A percentile compares a stretch with the other conserved stretches of the same genome.
These are phyloP conservation scores for Taphrina populina DNA, from an alignment of 1,139 yeast species.

Conservation along the genomic window DNA sequence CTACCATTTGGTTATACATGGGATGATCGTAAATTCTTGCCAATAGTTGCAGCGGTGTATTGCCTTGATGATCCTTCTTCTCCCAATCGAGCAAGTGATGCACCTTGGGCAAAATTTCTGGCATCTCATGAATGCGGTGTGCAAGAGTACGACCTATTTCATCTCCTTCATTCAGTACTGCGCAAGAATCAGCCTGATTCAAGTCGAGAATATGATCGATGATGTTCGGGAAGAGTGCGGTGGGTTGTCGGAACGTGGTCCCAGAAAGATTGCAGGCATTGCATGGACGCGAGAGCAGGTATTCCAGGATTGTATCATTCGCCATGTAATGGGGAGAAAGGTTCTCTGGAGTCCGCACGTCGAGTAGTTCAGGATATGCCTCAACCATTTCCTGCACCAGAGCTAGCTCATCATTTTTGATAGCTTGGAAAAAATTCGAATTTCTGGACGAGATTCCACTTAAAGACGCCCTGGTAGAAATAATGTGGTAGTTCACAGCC, in stretches of 20 bases:
- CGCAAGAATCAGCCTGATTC: slow-evolving; percentile 48
- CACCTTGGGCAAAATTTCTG: slow-evolving; percentile 54
- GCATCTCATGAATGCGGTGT: slow-evolving; percentile 68
- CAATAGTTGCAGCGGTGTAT: slow-evolving; percentile 76
- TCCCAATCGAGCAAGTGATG: slow-evolving; percentile 71
- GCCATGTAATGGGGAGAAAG: slow-evolving; percentile 23
- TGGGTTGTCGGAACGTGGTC: background rate
- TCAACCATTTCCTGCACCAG: slow-evolving; percentile 34
- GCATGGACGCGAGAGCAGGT: slow-evolving; percentile 11
- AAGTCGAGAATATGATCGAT: slow-evolving; percentile 5
- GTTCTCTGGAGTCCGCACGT: slow-evolving; percentile 29
- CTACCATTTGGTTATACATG: slow-evolving; percentile 56
- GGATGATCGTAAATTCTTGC: slow-evolving; percentile 81
- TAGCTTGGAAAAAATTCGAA: slow-evolving; percentile 55
- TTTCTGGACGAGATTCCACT: slow-evolving; percentile 53
- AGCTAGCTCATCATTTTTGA: slow-evolving; percentile 43
- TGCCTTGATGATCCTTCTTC: slow-evolving; percentile 61
- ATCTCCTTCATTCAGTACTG: slow-evolving; percentile 57
- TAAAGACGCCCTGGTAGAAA: slow-evolving; percentile 50
- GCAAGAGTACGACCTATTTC: slow-evolving; percentile 60
- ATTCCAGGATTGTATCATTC: background rate
- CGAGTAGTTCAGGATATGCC: slow-evolving; percentile 35
- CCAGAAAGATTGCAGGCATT: slow-evolving; percentile 13
- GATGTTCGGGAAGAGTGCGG: background rate
- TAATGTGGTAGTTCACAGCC: slow-evolving; percentile 70